Conservation (phyloP, 768 basidiomycete species). For the Suillus brevipes region DNA sequence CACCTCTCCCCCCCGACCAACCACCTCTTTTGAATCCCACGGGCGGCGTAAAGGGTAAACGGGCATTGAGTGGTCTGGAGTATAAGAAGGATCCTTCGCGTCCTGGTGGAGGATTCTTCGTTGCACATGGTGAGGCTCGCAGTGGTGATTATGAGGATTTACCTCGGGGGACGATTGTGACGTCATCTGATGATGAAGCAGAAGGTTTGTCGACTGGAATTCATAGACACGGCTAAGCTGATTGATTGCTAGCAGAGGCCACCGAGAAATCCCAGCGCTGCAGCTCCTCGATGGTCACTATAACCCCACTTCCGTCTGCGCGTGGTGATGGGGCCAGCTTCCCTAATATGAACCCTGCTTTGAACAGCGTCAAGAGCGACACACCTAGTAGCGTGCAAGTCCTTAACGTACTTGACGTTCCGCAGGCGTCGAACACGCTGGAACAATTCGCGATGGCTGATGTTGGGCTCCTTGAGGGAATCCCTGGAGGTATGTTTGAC, state of each 20-base stretch:
- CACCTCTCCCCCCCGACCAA: slow-evolving; percentile 51
- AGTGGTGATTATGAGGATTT: slow-evolving; percentile 53
- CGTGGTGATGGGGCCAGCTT: slow-evolving; percentile 32
- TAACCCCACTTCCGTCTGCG: slow-evolving; percentile 44
- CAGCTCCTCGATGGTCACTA: slow-evolving; percentile 53
- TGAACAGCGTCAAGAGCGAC: slow-evolving; percentile 50
- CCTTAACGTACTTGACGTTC: slow-evolving; percentile 71
- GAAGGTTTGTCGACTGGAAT: slow-evolving; percentile 47
- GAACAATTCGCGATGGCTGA: slow-evolving; percentile 69
- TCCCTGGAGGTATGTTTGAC: slow-evolving; percentile 85
- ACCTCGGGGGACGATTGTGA: slow-evolving; percentile 56
- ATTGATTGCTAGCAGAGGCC: slow-evolving; percentile 14
- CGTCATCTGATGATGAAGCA: slow-evolving; percentile 44
- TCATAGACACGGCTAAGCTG: slow-evolving; percentile 9
- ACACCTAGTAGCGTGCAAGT: slow-evolving; percentile 63
- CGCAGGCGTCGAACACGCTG: slow-evolving; percentile 52
- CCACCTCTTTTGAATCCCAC: slow-evolving; percentile 77
- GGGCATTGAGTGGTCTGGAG: slow-evolving; percentile 53
- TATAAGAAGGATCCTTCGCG: slow-evolving; percentile 79
- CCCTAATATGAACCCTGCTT: slow-evolving; percentile 73
- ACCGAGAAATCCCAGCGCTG: slow-evolving; percentile 15
- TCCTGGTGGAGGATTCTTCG: slow-evolving; percentile 85
- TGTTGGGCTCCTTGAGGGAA: slow-evolving; percentile 70
- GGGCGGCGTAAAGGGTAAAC: slow-evolving; percentile 61
- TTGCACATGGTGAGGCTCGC: slow-evolving; percentile 55